Conservation (phyloP, 306 rosid genomes). For the Delonix regia region DNA sequence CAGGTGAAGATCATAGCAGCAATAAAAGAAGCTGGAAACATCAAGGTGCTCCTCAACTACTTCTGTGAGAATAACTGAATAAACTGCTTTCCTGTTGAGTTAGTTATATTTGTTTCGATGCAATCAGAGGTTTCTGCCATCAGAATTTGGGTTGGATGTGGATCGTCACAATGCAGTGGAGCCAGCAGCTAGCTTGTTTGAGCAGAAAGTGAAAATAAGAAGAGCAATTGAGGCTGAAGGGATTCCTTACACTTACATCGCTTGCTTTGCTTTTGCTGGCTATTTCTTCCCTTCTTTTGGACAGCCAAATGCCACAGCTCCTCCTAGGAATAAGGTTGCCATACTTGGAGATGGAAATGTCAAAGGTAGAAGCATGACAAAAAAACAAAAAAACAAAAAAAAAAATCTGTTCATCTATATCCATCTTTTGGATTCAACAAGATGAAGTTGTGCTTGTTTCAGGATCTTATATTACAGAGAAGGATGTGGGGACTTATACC, state of each 20-base stretch:
- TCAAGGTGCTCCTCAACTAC: conserved; percentile 40
- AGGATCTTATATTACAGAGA: conserved; percentile 46
- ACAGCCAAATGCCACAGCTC: conserved; percentile 35
- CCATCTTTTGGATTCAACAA: neutral
- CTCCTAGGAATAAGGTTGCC: conserved; percentile 47
- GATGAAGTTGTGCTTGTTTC: neutral
- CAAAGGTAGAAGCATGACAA: too few species aligned
- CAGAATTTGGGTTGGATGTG: conserved; percentile 54
- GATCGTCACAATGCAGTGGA: conserved; percentile 39
- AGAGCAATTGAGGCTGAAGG: conserved; percentile 34
- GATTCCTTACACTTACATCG: conserved; percentile 32
- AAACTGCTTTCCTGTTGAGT: neutral
- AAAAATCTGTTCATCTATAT: neutral
- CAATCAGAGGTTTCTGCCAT: conserved; percentile 49
- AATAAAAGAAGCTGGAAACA: conserved; percentile 54
- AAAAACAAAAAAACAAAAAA: too few species aligned
- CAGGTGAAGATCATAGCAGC: conserved; percentile 51
- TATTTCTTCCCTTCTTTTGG: conserved; percentile 34
- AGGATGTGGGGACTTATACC: conserved; percentile 41
- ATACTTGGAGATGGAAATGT: conserved; percentile 57
- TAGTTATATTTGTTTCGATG: neutral
- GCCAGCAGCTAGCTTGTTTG: neutral
- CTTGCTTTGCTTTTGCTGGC: conserved; percentile 19
- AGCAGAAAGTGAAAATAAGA: conserved; percentile 21
- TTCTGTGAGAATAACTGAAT: neutral